Conservation (phyloP, 2,329 filamentous ascomycete species). For the Cladosporium halotolerans region DNA sequence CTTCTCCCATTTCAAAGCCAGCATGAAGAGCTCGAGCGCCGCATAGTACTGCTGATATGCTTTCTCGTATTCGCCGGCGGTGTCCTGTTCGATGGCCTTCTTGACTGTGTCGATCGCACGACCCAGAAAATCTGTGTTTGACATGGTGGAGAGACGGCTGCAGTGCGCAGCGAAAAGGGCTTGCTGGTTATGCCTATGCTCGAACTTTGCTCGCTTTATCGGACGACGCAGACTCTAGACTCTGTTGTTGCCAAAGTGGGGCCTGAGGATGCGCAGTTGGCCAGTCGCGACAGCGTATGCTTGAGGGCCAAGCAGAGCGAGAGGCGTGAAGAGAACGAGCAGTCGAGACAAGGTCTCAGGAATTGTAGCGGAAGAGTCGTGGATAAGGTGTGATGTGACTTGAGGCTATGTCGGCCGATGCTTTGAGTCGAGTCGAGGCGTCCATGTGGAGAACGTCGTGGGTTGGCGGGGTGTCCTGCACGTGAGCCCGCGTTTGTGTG, state of each 20-base stretch:
- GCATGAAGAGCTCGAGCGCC: slow-evolving; percentile 95
- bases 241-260: too few species aligned
- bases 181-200: too few species aligned
- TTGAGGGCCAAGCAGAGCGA: too few species aligned
- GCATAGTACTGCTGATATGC: slow-evolving; percentile 96
- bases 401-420: not conserved
- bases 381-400: too few species aligned
- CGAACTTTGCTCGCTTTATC: too few species aligned
- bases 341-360: too few species aligned
- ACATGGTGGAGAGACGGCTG: slow-evolving; percentile 54
- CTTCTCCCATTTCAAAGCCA: slow-evolving; percentile 99
- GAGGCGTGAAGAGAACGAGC: too few species aligned
- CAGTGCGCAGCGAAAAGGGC: not conserved
- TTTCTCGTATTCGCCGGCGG: slow-evolving; percentile 91
- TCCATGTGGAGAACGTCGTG: slow-evolving; percentile 4
- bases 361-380: too few species aligned
- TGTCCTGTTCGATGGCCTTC: slow-evolving; percentile 95
- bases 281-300: too few species aligned
- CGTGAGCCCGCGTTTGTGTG: slow-evolving; percentile 6
- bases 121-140: slow-evolving; percentile 92
- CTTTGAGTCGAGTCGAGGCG: not conserved
- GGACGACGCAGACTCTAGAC: too few species aligned
- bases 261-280: too few species aligned
- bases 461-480: slow-evolving; percentile 4
- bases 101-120: slow-evolving; percentile 95